These are phyloP conservation scores for Gymnopus androsaceus DNA, from an alignment of 1,284 basidiomycete genomes.

Conservation along the genomic window DNA sequence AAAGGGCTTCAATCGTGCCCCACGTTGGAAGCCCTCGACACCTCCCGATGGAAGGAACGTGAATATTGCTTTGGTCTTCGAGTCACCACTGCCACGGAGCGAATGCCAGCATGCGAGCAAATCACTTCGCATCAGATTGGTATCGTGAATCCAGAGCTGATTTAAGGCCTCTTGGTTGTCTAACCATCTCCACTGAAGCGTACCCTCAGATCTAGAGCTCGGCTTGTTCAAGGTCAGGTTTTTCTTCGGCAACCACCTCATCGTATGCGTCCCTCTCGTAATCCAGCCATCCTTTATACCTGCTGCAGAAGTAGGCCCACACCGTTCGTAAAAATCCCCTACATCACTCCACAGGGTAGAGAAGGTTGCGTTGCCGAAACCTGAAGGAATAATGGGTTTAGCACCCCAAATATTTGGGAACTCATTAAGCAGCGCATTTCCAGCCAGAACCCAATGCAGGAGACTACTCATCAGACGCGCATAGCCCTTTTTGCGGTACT, in stretches of 20 bases:
- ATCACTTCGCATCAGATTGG: constrained; percentile 31
- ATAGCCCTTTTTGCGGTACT: constrained; percentile 49
- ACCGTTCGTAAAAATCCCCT: constrained; percentile 54
- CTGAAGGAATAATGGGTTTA: constrained; percentile 28
- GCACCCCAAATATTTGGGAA: constrained; percentile 38
- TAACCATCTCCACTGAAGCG: constrained; percentile 39
- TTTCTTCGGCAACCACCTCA: constrained; percentile 41
- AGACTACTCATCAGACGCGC: constrained; percentile 55
- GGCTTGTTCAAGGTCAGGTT: background rate
- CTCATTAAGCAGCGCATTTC: background rate
- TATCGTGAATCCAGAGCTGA: constrained; percentile 37
- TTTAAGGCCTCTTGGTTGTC: constrained; percentile 32
- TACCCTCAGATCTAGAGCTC: background rate
- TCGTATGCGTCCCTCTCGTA: constrained; percentile 40
- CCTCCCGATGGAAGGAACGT: constrained; percentile 48
- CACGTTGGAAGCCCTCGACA: constrained; percentile 46
- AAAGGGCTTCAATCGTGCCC: constrained; percentile 29
- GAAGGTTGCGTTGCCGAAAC: constrained; percentile 37
- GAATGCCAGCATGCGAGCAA: constrained; percentile 19
- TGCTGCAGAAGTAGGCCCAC: constrained; percentile 35
- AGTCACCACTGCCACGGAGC: background rate
- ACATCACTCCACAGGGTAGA: constrained; percentile 69
- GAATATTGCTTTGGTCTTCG: constrained; percentile 27
- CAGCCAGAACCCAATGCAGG: constrained; percentile 50
- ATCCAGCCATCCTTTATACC: constrained; percentile 49